Base-by-base conservation (phyloP, 83 land plant species). In the Diphasiastrum complanatum region DNA sequence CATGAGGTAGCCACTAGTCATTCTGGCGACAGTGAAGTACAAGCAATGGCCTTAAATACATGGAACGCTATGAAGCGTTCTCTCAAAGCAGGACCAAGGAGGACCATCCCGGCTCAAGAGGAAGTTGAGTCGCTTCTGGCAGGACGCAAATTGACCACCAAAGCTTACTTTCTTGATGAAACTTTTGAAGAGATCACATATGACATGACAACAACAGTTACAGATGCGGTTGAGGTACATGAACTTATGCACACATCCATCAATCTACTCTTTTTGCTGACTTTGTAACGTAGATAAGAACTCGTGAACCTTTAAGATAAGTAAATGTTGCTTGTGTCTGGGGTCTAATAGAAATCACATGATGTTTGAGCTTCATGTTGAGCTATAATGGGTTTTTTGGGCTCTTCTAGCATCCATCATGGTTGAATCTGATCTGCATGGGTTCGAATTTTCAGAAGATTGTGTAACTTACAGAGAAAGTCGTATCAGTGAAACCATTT, bases 181-280 rank as follows among this genome's bases (percentile, higher is more conserved):
- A 93, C 99, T 27, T 93, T 93, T 75, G 99, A 93, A 74, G 99
- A 88, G 66, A 83, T 93, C 27, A 69, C 91, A 16, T 93, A 89
- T 72, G 96, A 89, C 75, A 93, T 93, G 92, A 55, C 99, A 20
- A 93, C 99, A 34, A 89, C 99, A 20, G 91, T 93, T 5, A 75
- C 87, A 64, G 99, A 93, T 84, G 86, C 96, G 70, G 88, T 93
- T 30, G 91, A 89, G 99, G 99, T 93, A 84, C 45, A 41, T 14
- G 1, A 0, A 14, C 1, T 14, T 18, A 41, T 14, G n/a, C 18
- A 41, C 12, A 1, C 45, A 41, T 41, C 1, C 45, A n/a, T n/a
- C n/a, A n/a, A n/a, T n/a, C n/a, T n/a, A n/a, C n/a, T n/a, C n/a
- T n/a, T n/a, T n/a, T n/a, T n/a, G n/a, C n/a, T n/a, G n/a, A n/a